Evolutionary conservation across 2,329 filamentous ascomycete species (phyloP).

Genomic region (Basipetospora sp.): DNA sequence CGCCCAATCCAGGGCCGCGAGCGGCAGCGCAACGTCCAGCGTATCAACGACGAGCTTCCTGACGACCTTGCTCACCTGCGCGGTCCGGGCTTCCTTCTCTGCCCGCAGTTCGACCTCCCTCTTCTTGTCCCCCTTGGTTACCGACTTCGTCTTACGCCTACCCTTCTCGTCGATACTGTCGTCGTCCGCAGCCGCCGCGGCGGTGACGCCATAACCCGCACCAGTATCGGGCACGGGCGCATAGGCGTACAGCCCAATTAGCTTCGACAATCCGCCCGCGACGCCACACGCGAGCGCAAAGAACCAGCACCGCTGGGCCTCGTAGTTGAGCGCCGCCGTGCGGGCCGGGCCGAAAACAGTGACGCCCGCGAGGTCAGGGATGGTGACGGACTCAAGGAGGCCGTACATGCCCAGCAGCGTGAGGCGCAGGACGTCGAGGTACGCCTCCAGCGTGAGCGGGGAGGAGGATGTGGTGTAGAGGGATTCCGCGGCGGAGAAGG

Average conservation of each 20-base stretch:
- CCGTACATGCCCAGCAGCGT: conserved; percentile 52
- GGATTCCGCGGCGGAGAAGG: conserved; percentile 25
- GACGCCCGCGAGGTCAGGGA: conserved; percentile 36
- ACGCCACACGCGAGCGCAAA: conserved; percentile 41
- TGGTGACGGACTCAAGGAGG: conserved; percentile 48
- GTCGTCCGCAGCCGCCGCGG: conserved; percentile 2
- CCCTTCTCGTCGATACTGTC: background rate
- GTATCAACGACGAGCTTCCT: conserved; percentile 26
- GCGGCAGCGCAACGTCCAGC: conserved; percentile 50
- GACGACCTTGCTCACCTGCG: conserved; percentile 12
- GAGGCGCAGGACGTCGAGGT: conserved; percentile 39
- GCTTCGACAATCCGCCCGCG: conserved; percentile 25
- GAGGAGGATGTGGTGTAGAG: conserved; percentile 16
- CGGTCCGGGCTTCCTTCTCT: conserved; percentile 6
- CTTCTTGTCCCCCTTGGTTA: conserved; percentile 7
- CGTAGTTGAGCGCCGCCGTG: conserved; percentile 33
- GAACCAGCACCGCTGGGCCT: conserved; percentile 59
- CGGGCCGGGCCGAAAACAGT: conserved; percentile 30
- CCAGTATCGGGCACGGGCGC: conserved; percentile 19
- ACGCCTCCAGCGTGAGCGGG: background rate
- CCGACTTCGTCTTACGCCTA: conserved; percentile 1
- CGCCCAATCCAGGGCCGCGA: conserved; percentile 46
- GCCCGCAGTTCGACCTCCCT: conserved; percentile 6
- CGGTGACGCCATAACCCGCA: conserved; percentile 8
- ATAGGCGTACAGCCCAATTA: conserved; percentile 23